Conservation (phyloP, 768 basidiomycete species). For the Amanita inopinata region DNA sequence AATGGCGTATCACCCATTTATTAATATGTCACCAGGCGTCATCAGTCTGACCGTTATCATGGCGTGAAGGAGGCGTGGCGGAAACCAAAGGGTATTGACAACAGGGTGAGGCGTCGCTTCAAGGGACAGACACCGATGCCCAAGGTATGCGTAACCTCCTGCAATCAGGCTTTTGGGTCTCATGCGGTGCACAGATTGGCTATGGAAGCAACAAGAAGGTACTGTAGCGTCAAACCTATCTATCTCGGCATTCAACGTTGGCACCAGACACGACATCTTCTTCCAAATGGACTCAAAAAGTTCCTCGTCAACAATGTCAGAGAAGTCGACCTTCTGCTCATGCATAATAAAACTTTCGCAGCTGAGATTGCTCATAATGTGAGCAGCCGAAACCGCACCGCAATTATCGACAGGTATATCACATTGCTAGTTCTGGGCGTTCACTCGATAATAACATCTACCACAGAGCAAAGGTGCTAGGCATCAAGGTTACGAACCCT, state of each 20-base stretch:
- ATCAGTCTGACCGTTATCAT: slow-evolving; percentile 97
- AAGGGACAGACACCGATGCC: slow-evolving; percentile 97
- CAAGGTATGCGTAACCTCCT: slow-evolving; percentile 47
- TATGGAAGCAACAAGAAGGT: slow-evolving; percentile 89
- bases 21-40: slow-evolving; percentile 51
- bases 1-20: slow-evolving; percentile 2
- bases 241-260: slow-evolving; percentile 25
- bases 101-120: slow-evolving; percentile 91
- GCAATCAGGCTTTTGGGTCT: slow-evolving; percentile 3
- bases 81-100: slow-evolving; percentile 99
- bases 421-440: slow-evolving; percentile 15
- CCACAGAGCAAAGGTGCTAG: slow-evolving; percentile 72
- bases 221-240: slow-evolving; percentile 6
- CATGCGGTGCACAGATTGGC: slow-evolving; percentile 43
- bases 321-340: slow-evolving; percentile 90
- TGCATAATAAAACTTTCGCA: slow-evolving; percentile 96
- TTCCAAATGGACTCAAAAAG: slow-evolving; percentile 94
- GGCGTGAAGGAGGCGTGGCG: slow-evolving; percentile 98
- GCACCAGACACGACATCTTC: slow-evolving; percentile 81
- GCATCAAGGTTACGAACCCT: slow-evolving; percentile 91
- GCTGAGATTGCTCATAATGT: slow-evolving; percentile 97
- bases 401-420: slow-evolving; percentile 90
- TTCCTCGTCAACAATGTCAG: slow-evolving; percentile 90
- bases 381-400: slow-evolving; percentile 87
- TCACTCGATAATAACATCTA: slow-evolving; percentile 9